Base-by-base conservation (phyloP, 2,329 filamentous ascomycete species). In the Magnaporthales sp. region DNA sequence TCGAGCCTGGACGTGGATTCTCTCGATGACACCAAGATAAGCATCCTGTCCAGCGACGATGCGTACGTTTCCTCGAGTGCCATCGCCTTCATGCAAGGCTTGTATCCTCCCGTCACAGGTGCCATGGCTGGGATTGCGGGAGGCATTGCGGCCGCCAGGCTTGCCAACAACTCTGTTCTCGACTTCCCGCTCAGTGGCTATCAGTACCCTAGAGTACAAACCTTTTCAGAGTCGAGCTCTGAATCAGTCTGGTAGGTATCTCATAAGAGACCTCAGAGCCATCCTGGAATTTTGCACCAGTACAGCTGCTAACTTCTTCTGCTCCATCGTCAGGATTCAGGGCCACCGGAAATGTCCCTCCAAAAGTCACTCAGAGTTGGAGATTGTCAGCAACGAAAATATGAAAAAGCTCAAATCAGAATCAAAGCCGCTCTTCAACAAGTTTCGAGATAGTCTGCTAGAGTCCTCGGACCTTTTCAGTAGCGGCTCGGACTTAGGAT, bases 51-150 rank as follows among this genome's bases (percentile, higher is more conserved):
- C 24, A 79, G 73, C 46, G 73, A 76, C 4, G 78, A 83, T 64
- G 74, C 76, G 29, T 82, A 78, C 72, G 73, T 93, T 32, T 85
- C 87, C 65, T 88, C 84, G 68, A 88, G 91, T 2, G 91, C 91
- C 38, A 80, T 86, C 65, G 92, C 89, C 0, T 96, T 96, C 76
- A 78, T 95, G 71, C 93, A 97, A 75, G 92, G 90, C 4, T 81
- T 97, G 4, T 97, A 96, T 73, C 92, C 93, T 2, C 91, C 92
- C 0, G 83, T 84, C 0, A 81, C 81, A 4, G 68, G 72, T 10
- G 69, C 72, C 0, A 79, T 78, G 32, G 72, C 76, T 6, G 73
- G 75, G 4, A 74, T 79, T 1, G 79, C 79, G 15, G 75, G 74
- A 19, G 75, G 76, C 26, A 68, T 70, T 4, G 70, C 69, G 0